Conservation (phyloP, 345 rosid species). For the Salix exigua region DNA sequence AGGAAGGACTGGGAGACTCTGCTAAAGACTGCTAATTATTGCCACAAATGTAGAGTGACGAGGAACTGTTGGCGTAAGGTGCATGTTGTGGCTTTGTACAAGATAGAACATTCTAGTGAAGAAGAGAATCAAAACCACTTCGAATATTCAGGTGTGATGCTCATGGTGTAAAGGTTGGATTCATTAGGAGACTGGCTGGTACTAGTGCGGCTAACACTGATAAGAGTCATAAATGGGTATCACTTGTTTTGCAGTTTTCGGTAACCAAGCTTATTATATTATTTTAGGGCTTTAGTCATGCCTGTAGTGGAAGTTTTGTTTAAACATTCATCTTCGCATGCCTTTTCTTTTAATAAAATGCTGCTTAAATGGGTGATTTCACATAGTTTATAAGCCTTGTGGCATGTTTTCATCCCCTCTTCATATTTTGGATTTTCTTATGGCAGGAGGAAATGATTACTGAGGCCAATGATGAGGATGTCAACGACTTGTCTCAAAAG, state of each 20-base stretch:
- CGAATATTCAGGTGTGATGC: background rate
- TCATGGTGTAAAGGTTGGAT: background rate
- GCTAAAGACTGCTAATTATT: background rate
- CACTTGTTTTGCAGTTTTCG: background rate
- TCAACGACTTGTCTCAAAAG: slow-evolving; percentile 49
- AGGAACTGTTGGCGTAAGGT: slow-evolving; percentile 3
- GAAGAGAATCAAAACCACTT: slow-evolving; percentile 1
- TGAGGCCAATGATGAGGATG: slow-evolving; percentile 44
- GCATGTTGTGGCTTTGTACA: slow-evolving; percentile 4
- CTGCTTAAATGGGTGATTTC: background rate
- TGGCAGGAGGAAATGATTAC: slow-evolving; percentile 44
- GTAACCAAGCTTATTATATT: background rate
- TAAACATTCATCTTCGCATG: background rate
- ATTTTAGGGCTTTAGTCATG: background rate
- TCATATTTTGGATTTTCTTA: slow-evolving; percentile 17
- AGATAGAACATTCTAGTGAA: background rate
- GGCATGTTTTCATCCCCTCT: background rate
- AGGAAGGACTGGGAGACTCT: background rate
- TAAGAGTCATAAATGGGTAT: background rate
- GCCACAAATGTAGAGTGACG: background rate
- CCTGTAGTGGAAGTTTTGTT: background rate
- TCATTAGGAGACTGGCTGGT: slow-evolving; percentile 54
- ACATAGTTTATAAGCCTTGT: background rate
- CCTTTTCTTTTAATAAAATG: background rate
- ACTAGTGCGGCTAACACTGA: slow-evolving; percentile 44